These are phyloP conservation scores for Monilinia aucupariae DNA, from an alignment of 2,329 filamentous ascomycete species.

Conservation along the genomic window DNA sequence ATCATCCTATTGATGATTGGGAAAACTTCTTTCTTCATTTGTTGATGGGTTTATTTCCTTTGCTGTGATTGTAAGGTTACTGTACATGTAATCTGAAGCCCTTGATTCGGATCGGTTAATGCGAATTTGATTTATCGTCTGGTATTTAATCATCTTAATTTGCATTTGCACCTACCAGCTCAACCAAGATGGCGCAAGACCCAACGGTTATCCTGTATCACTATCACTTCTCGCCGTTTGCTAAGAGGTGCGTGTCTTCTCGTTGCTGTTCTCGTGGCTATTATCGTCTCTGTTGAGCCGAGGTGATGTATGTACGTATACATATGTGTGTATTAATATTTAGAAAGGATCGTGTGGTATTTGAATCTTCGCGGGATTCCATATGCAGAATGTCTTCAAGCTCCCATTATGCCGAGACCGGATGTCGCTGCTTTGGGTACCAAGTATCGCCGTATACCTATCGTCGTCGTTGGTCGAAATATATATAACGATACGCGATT, in stretches of 20 bases:
- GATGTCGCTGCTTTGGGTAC: slow-evolving; percentile 58
- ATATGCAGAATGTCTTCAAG: slow-evolving; percentile 61
- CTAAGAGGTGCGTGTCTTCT: slow-evolving; percentile 39
- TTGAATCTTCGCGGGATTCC: slow-evolving; percentile 59
- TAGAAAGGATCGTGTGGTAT: slow-evolving; percentile 54
- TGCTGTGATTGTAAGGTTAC: too few species aligned
- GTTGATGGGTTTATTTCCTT: too few species aligned
- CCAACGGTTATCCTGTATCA: slow-evolving; percentile 52
- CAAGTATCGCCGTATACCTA: slow-evolving; percentile 62
- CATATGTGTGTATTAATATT: not conserved
- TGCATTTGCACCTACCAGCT: too few species aligned
- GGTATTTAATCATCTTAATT: too few species aligned
- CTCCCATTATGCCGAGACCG: slow-evolving; percentile 56
- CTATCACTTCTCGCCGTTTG: slow-evolving; percentile 61
- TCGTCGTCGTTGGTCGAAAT: slow-evolving; percentile 60
- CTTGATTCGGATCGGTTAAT: too few species aligned
- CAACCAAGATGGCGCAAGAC: slow-evolving; percentile 15
- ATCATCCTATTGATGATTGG: too few species aligned
- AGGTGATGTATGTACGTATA: too few species aligned
- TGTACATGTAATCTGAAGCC: too few species aligned
- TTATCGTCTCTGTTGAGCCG: too few species aligned
- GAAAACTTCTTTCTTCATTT: too few species aligned
- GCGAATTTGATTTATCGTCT: too few species aligned
- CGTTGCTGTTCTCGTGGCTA: not conserved
- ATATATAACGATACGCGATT: slow-evolving; percentile 66